phyloP scores from a whole-genome alignment of 2,329 filamentous ascomycete genomes.

The Alternaria alternata region DNA sequence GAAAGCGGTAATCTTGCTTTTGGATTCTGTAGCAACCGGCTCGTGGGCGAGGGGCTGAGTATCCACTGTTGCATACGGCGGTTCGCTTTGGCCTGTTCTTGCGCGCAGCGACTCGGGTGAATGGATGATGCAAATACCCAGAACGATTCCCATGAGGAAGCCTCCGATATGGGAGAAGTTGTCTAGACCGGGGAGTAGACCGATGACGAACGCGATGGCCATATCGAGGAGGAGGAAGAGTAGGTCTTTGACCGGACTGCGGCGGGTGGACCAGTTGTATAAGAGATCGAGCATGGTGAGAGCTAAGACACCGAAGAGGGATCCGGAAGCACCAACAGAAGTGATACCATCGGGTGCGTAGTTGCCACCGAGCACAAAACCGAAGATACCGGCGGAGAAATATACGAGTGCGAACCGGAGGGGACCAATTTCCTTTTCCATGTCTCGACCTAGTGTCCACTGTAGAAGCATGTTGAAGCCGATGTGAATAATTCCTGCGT shows the following conservation, averaged over 20 bases:
- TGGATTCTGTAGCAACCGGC: slow-evolving; percentile 6
- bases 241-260: slow-evolving; percentile 81
- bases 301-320: slow-evolving; percentile 90
- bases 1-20: slow-evolving; percentile 52
- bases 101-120: slow-evolving; percentile 82
- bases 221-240: slow-evolving; percentile 86
- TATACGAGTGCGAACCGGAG: slow-evolving; percentile 91
- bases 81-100: slow-evolving; percentile 73
- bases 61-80: slow-evolving; percentile 73
- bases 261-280: slow-evolving; percentile 88
- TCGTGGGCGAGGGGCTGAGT: slow-evolving; percentile 30
- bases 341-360: slow-evolving; percentile 83
- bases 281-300: slow-evolving; percentile 87
- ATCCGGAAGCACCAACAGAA: slow-evolving; percentile 86
- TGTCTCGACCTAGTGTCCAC: slow-evolving; percentile 86
- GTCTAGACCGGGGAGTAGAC: slow-evolving; percentile 89
- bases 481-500: slow-evolving; percentile 93
- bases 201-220: slow-evolving; percentile 88
- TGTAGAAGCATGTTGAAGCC: slow-evolving; percentile 95
- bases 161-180: slow-evolving; percentile 98
- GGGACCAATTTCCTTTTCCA: slow-evolving; percentile 88
- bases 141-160: slow-evolving; percentile 87
- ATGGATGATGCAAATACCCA: slow-evolving; percentile 87
- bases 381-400: slow-evolving; percentile 90
- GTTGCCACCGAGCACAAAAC: slow-evolving; percentile 93